Evolutionary conservation across 805 yeast species (phyloP).

Genomic region (Starmera pachycereana): DNA sequence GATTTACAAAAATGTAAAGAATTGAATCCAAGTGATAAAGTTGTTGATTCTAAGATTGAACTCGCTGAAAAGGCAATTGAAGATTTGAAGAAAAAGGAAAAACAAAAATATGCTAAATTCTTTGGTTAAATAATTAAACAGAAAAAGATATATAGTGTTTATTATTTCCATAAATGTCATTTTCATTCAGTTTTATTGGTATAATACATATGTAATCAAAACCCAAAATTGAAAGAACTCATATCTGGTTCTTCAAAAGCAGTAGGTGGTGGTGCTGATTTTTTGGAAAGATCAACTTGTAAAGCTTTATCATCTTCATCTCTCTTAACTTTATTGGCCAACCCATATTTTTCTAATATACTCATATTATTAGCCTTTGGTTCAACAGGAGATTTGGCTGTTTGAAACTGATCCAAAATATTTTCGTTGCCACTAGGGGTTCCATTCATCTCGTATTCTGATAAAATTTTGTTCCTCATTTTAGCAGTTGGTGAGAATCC

Average conservation of each 20-base stretch:
- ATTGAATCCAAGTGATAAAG: conserved; percentile 38
- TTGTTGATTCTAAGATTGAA: conserved; percentile 33
- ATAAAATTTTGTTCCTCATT: conserved; percentile 12
- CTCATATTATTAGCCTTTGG: conserved; percentile 7
- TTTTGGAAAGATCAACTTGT: conserved; percentile 1
- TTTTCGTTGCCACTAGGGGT: neutral
- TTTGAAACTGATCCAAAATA: conserved; percentile 1
- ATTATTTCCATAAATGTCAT: neutral
- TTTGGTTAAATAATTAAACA: conserved; percentile 24
- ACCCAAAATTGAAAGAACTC: conserved; percentile 57
- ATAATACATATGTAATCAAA: conserved; percentile 4
- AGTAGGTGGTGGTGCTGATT: conserved; percentile 34
- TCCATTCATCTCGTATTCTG: conserved; percentile 2
- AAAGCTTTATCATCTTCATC: conserved; percentile 6
- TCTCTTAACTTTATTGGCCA: conserved; percentile 12
- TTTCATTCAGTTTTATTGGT: too few relatives aligned
- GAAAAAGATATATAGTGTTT: neutral
- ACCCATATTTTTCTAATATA: conserved; percentile 19
- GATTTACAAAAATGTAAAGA: conserved; percentile 35
- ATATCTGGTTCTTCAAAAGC: conserved; percentile 66
- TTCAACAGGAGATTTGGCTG: neutral
- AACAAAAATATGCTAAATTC: conserved; percentile 51
- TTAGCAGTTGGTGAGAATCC: conserved; percentile 17
- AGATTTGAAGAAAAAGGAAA: conserved; percentile 37
- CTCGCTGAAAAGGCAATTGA: conserved; percentile 30